Conservation (phyloP, 768 basidiomycete genomes). For the Tricholoma flavovirens region DNA sequence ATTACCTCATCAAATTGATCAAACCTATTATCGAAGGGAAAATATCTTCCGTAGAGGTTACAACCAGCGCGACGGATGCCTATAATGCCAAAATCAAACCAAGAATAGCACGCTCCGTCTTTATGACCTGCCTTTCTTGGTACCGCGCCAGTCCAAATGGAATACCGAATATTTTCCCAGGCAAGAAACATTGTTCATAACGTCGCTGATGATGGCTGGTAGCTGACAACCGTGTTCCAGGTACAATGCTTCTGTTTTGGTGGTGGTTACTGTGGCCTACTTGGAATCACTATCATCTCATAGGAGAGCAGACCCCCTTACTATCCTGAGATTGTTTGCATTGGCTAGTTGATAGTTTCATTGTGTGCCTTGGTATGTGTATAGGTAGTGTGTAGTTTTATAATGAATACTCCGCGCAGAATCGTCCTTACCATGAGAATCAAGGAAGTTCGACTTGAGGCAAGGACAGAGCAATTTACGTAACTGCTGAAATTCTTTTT, state of each 20-base stretch:
- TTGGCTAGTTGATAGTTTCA: too few species aligned
- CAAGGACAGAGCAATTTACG: too few species aligned
- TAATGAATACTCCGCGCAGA: too few species aligned
- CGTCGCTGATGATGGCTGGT: neutral
- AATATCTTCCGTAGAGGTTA: constrained; percentile 14
- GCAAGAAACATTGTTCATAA: constrained; percentile 10
- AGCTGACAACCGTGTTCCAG: neutral
- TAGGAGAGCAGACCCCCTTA: too few species aligned
- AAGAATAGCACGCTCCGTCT: constrained; percentile 19
- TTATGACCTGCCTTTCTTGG: constrained; percentile 34
- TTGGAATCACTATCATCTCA: neutral
- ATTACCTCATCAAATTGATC: constrained; percentile 29
- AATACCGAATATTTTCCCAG: constrained; percentile 34
- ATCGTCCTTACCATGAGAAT: too few species aligned
- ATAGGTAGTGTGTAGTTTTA: too few species aligned
- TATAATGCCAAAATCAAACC: constrained; percentile 19
- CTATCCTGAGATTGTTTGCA: too few species aligned
- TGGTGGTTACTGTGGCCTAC: neutral
- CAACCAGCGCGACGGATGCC: constrained; percentile 13
- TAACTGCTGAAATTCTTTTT: neutral
- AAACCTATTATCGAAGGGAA: constrained; percentile 17
- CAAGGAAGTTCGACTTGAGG: too few species aligned
- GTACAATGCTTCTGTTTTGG: neutral
- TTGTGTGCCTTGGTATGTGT: too few species aligned
- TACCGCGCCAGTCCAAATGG: constrained; percentile 34